phyloP scores from a whole-genome alignment of 768 basidiomycete genomes.

The Hysterangium stoloniferum region DNA sequence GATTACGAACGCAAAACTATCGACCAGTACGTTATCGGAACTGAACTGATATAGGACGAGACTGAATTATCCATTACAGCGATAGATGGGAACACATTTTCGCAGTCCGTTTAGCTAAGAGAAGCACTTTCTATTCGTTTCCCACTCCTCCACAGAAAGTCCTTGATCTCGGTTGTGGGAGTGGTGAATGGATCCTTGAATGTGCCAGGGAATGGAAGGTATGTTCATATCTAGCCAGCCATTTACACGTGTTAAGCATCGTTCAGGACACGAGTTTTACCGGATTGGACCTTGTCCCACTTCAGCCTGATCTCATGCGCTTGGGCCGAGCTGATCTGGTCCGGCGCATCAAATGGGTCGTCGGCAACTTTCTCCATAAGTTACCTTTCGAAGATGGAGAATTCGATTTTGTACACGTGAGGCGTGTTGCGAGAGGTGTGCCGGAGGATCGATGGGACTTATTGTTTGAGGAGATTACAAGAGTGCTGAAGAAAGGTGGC shows the following conservation, averaged over 20 bases:
- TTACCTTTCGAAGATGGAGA: constrained; percentile 66
- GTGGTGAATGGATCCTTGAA: constrained; percentile 67
- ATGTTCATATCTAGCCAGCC: constrained; percentile 11
- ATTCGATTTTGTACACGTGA: constrained; percentile 75
- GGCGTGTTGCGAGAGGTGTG: constrained; percentile 64
- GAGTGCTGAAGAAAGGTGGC: constrained; percentile 70
- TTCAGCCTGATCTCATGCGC: constrained; percentile 60
- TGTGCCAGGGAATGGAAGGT: constrained; percentile 60
- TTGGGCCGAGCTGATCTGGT: constrained; percentile 51
- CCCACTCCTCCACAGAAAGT: constrained; percentile 52
- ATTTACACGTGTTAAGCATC: neutral
- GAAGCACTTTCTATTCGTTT: constrained; percentile 60
- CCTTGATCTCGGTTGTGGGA: constrained; percentile 68
- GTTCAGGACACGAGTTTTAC: neutral
- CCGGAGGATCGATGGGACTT: constrained; percentile 72
- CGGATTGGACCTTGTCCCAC: constrained; percentile 66
- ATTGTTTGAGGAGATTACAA: constrained; percentile 58
- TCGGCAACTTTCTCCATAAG: constrained; percentile 61
- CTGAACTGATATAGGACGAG: constrained; percentile 1
- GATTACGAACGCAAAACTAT: constrained; percentile 55
- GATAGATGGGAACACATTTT: constrained; percentile 64
- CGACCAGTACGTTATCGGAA: constrained; percentile 49
- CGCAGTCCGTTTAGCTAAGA: constrained; percentile 44
- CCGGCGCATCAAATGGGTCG: constrained; percentile 61
- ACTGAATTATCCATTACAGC: constrained; percentile 26